These are phyloP conservation scores for Macrophomina phaseolina DNA, from an alignment of 2,329 filamentous ascomycete species.

Conservation along the genomic window DNA sequence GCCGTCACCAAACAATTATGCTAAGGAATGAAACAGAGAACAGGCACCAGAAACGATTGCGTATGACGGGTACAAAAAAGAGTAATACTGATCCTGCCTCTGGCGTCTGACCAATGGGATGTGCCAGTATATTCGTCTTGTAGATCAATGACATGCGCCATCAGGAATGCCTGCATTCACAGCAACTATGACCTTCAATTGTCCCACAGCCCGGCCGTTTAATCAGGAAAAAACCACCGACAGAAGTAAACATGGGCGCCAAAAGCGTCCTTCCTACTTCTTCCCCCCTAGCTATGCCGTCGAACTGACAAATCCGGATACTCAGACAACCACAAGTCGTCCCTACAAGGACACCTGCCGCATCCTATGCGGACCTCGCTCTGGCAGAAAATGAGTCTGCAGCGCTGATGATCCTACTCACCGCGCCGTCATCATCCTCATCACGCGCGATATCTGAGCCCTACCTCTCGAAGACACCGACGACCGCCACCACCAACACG, in stretches of 20 bases:
- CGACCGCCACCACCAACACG: neutral
- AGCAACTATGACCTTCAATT: neutral
- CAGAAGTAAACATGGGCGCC: neutral
- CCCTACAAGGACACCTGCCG: no score
- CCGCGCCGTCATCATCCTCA: no score
- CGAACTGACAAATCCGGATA: no score
- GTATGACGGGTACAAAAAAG: neutral
- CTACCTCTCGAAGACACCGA: no score
- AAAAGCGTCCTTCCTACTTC: no score
- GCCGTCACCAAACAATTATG: neutral
- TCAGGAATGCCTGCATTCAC: neutral
- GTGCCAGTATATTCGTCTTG: neutral
- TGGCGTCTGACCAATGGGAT: neutral
- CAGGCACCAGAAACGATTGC: neutral
- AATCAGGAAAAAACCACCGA: neutral
- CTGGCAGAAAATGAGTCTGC: no score
- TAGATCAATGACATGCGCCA: neutral
- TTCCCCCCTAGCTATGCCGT: no score
- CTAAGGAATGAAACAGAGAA: neutral
- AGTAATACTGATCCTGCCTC: neutral
- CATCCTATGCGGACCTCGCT: no score
- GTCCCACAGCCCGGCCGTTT: neutral
- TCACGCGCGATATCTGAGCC: no score
- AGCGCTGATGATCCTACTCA: no score
- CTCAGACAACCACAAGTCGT: no score